Base-by-base conservation (phyloP, 768 basidiomycete genomes). In the Leucosporidium yakuticum region DNA sequence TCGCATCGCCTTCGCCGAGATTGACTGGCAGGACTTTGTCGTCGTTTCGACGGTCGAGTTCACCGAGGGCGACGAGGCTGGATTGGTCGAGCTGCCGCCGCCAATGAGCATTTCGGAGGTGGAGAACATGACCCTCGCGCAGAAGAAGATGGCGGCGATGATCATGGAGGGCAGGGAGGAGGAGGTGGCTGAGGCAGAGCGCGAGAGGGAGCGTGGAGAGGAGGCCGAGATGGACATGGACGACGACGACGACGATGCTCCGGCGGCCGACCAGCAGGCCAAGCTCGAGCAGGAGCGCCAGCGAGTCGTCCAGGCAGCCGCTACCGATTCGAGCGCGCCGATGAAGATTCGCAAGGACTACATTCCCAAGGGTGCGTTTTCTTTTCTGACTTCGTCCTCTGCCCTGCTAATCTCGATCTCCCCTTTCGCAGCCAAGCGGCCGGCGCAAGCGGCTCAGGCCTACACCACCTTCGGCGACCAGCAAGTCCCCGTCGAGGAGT, bases 1-100 rank as follows among this genome's bases (percentile, higher is more conserved):
- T 80, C 83, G 91, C 88, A 90, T 86, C 79, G 95, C 94, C 7
- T 94, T 96, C 76, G 91, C 92, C 54, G 91, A 94, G 77, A 97
- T 99, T 74, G 96, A 99, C 77, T 99, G 96, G 96, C 92, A 99
- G 76, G 96, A 98, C 64, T 98, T 96, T 80, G 91, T 93, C 50
- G 91, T 96, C 64, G 96, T 97, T 9, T 92, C 97, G 77, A 96
- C 93, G 25, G 93, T 96, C 74, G 96, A 99, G 77, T 99, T 98
- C 77, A 98, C 96, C 21, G 85, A 86, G 44, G 90, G 89, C 12
- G 96, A 99, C 77, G 87, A 90, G 64, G 86, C 86, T 50, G 86
- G 90, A n/a, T 74, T 76, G 53, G 74, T 80, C 17, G 94, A 98
- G 76, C 83, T 99, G 31, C 96, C 95, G 17, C 87, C 90, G n/a